Evolutionary conservation across 495 filamentous ascomycete genomes (phyloP).

Genomic region (Penicillium manginii): DNA sequence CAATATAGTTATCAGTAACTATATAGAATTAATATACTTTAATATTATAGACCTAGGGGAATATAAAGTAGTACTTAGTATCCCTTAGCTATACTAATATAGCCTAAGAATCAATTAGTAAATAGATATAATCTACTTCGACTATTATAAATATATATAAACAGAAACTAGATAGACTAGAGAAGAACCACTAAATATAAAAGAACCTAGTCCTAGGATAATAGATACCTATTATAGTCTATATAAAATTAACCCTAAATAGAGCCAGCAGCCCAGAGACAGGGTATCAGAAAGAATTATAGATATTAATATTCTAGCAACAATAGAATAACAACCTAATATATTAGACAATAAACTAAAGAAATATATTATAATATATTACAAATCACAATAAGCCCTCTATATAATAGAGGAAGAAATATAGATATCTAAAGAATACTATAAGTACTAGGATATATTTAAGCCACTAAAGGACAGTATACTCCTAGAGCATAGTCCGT

Average conservation of each 20-base stretch:
- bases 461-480: not conserved
- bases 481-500: constrained; percentile 3
- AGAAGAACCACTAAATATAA: not conserved
- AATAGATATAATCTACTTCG: no score
- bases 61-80: not conserved
- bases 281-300: not conserved
- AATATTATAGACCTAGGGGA: not conserved
- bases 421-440: constrained; percentile 10
- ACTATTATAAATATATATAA: no score
- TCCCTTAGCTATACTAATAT: not conserved
- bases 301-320: not conserved
- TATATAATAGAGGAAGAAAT: constrained; percentile 1
- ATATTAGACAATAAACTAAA: not conserved
- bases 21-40: not conserved
- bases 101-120: not conserved
- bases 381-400: not conserved
- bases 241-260: not conserved
- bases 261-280: not conserved
- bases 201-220: not conserved
- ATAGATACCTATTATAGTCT: not conserved
- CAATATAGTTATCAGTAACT: not conserved
- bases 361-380: not conserved
- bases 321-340: not conserved
- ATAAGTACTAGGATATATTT: constrained; percentile 7
- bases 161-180: not conserved